Base-by-base conservation (phyloP, 352 stramenopile genomes). In the Pythium myriotylum region DNA sequence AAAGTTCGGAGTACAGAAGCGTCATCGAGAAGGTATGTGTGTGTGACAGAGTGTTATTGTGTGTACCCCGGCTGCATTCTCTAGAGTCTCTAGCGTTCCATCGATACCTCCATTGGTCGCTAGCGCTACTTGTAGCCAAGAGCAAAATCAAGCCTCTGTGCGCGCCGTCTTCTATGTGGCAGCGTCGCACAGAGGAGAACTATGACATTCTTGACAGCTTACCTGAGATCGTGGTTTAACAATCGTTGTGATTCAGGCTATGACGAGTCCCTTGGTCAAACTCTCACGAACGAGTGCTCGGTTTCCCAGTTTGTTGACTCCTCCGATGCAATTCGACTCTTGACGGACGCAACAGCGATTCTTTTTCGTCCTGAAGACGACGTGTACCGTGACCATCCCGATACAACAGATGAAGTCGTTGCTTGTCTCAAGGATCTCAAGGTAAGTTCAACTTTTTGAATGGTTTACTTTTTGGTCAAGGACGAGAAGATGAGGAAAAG, bases 261-360 rank as follows among this genome's bases (percentile, higher is more conserved):
- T 65, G 96, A 99, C 50, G 89, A 97, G 2, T 58, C 79, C 0
- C 65, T 97, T 0, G 92, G 92, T 20, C 73, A 89, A 70, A 92
- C 77, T 7, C 68, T 98, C 33, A 94, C 80, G 1, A 92, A 94
- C 60, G 85, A 88, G 45, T 88, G 77, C 49, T 91, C 79, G 19
- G 89, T 97, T 1, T 81, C 80, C 7, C 87, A 97, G 47, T 97
- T 97, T 50, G 70, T 97, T 3, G 83, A 92, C 24, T 77, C 73
- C 0, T 86, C 92, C 23, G 96, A 99, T 61, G 96, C 98, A 5
- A 97, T 99, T 53, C 89, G 96, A 41, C 74, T 99, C 22, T 64
- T 99, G 13, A 98, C 92, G 3, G 90, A 98, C 50, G 92, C 90
- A 33, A 99, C 95, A 0, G 89, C 95, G 17, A 89, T 99, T 19